A percentile compares a stretch with the other conserved stretches of the same genome.
Conservation (phyloP, 202 grass and related monocot genomes). For the Elaeis oleifera region DNA sequence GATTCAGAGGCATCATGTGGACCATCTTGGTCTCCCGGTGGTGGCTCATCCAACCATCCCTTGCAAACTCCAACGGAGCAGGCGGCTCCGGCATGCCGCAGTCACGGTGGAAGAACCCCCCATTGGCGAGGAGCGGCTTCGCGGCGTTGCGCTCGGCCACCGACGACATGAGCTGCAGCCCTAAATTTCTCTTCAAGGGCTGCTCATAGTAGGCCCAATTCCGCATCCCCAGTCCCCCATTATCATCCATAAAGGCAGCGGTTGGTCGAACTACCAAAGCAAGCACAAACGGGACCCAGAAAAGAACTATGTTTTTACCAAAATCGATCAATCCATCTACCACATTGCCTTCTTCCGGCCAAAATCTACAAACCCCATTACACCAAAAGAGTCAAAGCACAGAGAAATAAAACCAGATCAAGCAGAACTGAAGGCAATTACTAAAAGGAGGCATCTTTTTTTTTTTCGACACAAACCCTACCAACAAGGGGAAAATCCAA, state of each 20-base stretch:
- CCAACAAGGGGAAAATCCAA: neutral
- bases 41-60: constrained; percentile 2
- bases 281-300: neutral
- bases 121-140: neutral
- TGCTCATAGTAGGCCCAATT: constrained; percentile 20
- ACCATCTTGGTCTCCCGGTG: neutral
- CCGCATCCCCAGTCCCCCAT: constrained; percentile 8
- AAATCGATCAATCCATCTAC: neutral
- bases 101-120: neutral
- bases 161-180: constrained; percentile 17
- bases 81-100: neutral
- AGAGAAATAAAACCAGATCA: neutral
- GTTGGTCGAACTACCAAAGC: neutral
- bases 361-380: neutral
- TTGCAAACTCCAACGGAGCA: neutral
- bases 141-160: neutral
- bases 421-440: neutral
- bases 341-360: neutral
- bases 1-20: constrained; percentile 9
- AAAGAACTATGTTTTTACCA: neutral
- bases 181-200: constrained; percentile 2
- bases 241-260: constrained; percentile 2
- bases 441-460: neutral
- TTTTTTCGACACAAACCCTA: neutral
- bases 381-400: neutral